Evolutionary conservation across 305 asterid genomes (phyloP), one percentile per base, ranked within the genome.

Genomic region (Rubia balearica): DNA sequence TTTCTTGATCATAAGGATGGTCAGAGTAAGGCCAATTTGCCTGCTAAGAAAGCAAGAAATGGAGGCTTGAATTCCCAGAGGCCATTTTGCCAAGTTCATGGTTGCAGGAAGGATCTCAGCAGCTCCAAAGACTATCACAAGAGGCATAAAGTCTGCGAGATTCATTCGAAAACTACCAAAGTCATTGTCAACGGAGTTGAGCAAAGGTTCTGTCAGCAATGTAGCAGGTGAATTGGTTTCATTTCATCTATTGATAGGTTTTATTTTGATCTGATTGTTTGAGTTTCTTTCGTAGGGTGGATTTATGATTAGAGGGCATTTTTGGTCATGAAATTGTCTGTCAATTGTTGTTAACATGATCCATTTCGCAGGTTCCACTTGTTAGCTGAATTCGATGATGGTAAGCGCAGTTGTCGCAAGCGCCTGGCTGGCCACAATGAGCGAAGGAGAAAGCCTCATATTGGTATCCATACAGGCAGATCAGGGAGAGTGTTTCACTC

Each of bases 361-460:
- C 59, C 9, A 3, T 51, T n/a, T 17, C 10, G 2, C 63, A 84
- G 88, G 74, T 84, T 84, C 71, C 88, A 84, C 76, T 74, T 80
- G 24, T 68, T 84, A 76, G 75, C 79, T 75, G 88, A 84, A 71
- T 84, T 84, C 75, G 88, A 84, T 72, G 86, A 84, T 78, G 85
- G 88, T 8, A 84, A 84, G 73, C 83, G 88, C 48, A 84, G 88
- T 72, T 84, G 88, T 60, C 81, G 88, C 59, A 84, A 81, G 40
- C 88, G 88, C 65, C 81, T 84, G 10, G 88, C 85, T n/a, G 88
- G 84, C 57, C 88, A 84, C 70, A 84, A 84, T 46, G 83, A 82
- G 72, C 88, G 88, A 4, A 73, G 88, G 36, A 84, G 88, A 62
- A 84, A 81, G 55, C 85, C 85, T 46, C 84, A 72, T 53, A 49